Evolutionary conservation across 1,139 yeast species (phyloP).

Genomic region (Waltiozyma sp.): DNA sequence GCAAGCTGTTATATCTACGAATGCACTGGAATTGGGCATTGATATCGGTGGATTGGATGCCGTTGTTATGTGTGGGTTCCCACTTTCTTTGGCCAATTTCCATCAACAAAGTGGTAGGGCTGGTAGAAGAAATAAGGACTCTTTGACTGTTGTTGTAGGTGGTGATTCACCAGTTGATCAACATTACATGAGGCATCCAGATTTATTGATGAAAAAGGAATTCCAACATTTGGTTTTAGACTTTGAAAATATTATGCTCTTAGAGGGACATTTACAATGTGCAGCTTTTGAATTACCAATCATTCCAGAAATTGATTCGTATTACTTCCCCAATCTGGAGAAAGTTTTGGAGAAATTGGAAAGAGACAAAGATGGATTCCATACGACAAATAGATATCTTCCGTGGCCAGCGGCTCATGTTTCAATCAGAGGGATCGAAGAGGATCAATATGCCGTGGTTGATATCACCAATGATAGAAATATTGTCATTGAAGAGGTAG

Average conservation of each 20-base stretch:
- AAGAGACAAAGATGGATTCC: slow-evolving; percentile 41
- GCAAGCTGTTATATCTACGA: slow-evolving; percentile 84
- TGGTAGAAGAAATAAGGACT: slow-evolving; percentile 68
- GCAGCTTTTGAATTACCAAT: slow-evolving; percentile 84
- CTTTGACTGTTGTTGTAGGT: slow-evolving; percentile 75
- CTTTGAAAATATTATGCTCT: slow-evolving; percentile 41
- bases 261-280: slow-evolving; percentile 84
- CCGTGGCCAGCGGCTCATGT: slow-evolving; percentile 77
- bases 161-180: slow-evolving; percentile 83
- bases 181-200: slow-evolving; percentile 64
- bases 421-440: slow-evolving; percentile 74
- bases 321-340: slow-evolving; percentile 38
- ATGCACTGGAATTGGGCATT: slow-evolving; percentile 89
- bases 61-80: slow-evolving; percentile 87
- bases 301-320: slow-evolving; percentile 34
- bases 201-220: slow-evolving; percentile 40
- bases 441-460: slow-evolving; percentile 73
- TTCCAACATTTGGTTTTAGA: slow-evolving; percentile 43
- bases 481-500: slow-evolving; percentile 79
- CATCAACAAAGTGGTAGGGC: slow-evolving; percentile 97
- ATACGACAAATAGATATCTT: slow-evolving; percentile 49
- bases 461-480: slow-evolving; percentile 72
- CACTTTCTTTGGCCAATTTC: slow-evolving; percentile 71
- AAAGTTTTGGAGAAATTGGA: slow-evolving; percentile 28
- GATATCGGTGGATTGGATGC: slow-evolving; percentile 91